Base-by-base conservation (phyloP, 1,284 basidiomycete genomes). In the Pisolithus thermaeus region DNA sequence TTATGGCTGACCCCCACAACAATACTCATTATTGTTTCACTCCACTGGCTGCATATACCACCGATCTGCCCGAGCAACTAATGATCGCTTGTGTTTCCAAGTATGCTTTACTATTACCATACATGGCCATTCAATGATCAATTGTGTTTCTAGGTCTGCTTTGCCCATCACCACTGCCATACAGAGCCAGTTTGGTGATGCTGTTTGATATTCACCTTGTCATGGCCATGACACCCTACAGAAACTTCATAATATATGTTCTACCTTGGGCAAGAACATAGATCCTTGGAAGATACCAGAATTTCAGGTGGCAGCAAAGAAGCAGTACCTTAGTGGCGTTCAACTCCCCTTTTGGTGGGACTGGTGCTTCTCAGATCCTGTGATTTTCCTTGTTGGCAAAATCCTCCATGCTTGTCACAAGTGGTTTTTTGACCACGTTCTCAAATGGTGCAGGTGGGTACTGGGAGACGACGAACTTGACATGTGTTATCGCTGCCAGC, bases 371-470 rank as follows among this genome's bases (percentile, higher is more conserved):
- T 30, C 36, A 14, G 36, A 52, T 30, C 50, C 46, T 32, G 25
- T 32, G 16, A 20, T 52, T 8, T 54, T 54, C 46, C 44, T 54
- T 27, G 36, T 47, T 12, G 51, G 43, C 3, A 50, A 54, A n/a
- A 7, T 50, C 16, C 40, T 54, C 2, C 53, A 54, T 28, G 16
- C 45, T 3, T 18, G 22, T 28, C 50, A 51, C 27, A 51, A 51
- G 38, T 51, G 35, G 16, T 43, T 55, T 20, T 55, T 55, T 30
- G 20, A 55, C 27, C 53, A 55, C 30, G 4, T 23, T 12, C 30
- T 52, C 4, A 47, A 36, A 25, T 55, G 53, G 53, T 55, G 50
- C 47, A 55, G 49, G 28, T 43, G 49, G n/a, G 46, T 32, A 16
- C 9, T 49, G n/a, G 47, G 53, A 4, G 27, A 9, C 7, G 7